phyloP scores from a whole-genome alignment of 352 stramenopile species.

The Albugo candida region DNA sequence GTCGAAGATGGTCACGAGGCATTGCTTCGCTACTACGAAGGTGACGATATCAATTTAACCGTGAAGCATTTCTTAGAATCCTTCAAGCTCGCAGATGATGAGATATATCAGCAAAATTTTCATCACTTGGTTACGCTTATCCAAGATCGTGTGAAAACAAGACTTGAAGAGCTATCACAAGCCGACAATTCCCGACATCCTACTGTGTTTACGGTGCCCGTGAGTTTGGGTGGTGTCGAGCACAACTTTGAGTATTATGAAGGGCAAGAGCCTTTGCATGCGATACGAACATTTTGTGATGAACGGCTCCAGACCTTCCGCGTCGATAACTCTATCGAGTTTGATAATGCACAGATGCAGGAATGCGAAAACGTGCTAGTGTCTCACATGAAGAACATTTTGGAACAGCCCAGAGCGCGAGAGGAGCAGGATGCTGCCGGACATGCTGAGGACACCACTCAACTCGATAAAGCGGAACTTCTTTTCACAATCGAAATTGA shows the following conservation, averaged over 20 bases:
- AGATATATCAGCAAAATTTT: conserved; percentile 20
- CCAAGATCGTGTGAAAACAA: conserved; percentile 12
- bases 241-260: conserved; percentile 51
- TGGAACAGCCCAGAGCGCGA: not conserved
- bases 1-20: conserved; percentile 10
- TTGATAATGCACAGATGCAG: conserved; percentile 33
- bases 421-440: not conserved
- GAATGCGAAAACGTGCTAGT: conserved; percentile 32
- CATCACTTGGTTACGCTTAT: conserved; percentile 21
- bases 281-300: conserved; percentile 47
- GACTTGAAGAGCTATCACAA: conserved; percentile 2
- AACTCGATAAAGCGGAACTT: conserved; percentile 12
- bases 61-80: conserved; percentile 36
- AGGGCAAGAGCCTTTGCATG: conserved; percentile 28
- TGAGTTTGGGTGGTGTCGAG: conserved; percentile 28
- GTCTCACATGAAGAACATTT: conserved; percentile 6
- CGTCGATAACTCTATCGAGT: conserved; percentile 23
- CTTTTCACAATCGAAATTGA: conserved; percentile 61
- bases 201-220: conserved; percentile 22
- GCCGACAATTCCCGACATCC: not conserved
- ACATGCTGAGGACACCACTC: conserved; percentile 2
- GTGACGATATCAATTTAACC: conserved; percentile 42
- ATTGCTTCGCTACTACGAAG: conserved; percentile 45
- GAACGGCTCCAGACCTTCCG: conserved; percentile 44
- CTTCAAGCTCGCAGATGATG: conserved; percentile 23